Percentiles rank a stretch among this genome's conserved stretches.
These are phyloP conservation scores for Neofusicoccum sp. DNA, from an alignment of 2,329 filamentous ascomycete genomes.

Conservation along the genomic window DNA sequence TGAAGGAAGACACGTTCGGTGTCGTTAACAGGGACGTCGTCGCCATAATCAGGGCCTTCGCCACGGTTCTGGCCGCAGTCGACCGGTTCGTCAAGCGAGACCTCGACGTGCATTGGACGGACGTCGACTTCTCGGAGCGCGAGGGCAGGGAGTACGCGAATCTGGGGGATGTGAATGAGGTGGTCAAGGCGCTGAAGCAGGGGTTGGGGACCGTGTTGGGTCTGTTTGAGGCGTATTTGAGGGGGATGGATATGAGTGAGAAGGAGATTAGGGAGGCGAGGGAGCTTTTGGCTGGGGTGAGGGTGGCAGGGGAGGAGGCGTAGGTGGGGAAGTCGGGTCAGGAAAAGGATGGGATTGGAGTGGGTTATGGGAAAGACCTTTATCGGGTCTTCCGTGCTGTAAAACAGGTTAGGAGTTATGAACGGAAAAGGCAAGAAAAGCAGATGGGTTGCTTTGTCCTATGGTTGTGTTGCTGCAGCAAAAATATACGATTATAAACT, in stretches of 20 bases:
- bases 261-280: constrained; percentile 72
- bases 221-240: constrained; percentile 72
- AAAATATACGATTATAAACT: too few species aligned
- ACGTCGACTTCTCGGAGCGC: constrained; percentile 59
- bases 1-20: constrained; percentile 79
- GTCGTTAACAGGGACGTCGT: constrained; percentile 83
- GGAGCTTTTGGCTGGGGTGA: constrained; percentile 48
- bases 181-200: constrained; percentile 63
- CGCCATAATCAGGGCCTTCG: constrained; percentile 70
- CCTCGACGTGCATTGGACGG: constrained; percentile 74
- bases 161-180: constrained; percentile 65
- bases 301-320: constrained; percentile 23
- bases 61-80: constrained; percentile 64
- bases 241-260: constrained; percentile 66
- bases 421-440: too few species aligned
- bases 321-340: neutral
- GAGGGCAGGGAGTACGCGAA: constrained; percentile 35
- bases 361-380: too few species aligned
- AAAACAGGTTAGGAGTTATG: too few species aligned
- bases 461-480: too few species aligned
- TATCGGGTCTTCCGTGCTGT: too few species aligned
- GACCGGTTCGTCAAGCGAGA: constrained; percentile 60
- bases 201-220: constrained; percentile 65
- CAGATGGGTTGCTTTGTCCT: too few species aligned
- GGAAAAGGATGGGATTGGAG: too few species aligned